Base-by-base conservation (phyloP, 768 basidiomycete species). In the Leccinum rimulosum region DNA sequence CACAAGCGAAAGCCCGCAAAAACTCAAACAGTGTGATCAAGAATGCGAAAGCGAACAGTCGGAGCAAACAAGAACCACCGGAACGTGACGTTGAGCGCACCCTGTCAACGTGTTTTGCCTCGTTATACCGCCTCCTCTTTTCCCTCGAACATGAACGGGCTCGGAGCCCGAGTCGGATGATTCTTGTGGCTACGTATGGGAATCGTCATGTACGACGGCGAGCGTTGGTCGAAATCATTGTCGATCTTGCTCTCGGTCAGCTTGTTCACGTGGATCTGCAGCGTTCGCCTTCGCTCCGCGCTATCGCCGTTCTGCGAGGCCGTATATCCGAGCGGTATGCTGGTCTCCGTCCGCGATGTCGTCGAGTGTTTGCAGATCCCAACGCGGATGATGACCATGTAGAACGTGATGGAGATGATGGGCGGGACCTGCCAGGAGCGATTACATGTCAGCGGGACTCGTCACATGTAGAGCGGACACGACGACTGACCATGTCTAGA, bases 331-430 rank as follows among this genome's bases (percentile, higher is more conserved):
- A 33, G 33, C 14, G 31, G 51, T 35, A 52, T 33, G 33, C 51
- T 35, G 0, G 22, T 5, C 31, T 4, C 30, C 22, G 33, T 12
- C 6, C 19, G 51, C 6, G n/a, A 25, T 19, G 31, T 3, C 1
- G 4, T 31, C 22, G 35, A 36, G 9, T 17, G 30, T 15, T 25
- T 33, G 5, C 45, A 25, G 27, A 60, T 43, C 8, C 55, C 58
- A 50, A 64, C 58, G 2, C 63, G 62, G 12, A 64, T 48, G 17
- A 64, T 64, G 38, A 64, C 63, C 63, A 64, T 64, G 47, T 64
- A 64, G 36, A 64, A 64, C 7, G 58, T 64, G 52, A 64, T 60
- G 35, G 63, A 35, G 28, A 64, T 55, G 40, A 60, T 60, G 3
- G 63, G 63, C 22, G 55, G 45, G 14, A 64, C 48, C 63, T 64